These are phyloP conservation scores for Fusarium drepaniforme DNA, from an alignment of 2,329 filamentous ascomycete species.

Conservation along the genomic window DNA sequence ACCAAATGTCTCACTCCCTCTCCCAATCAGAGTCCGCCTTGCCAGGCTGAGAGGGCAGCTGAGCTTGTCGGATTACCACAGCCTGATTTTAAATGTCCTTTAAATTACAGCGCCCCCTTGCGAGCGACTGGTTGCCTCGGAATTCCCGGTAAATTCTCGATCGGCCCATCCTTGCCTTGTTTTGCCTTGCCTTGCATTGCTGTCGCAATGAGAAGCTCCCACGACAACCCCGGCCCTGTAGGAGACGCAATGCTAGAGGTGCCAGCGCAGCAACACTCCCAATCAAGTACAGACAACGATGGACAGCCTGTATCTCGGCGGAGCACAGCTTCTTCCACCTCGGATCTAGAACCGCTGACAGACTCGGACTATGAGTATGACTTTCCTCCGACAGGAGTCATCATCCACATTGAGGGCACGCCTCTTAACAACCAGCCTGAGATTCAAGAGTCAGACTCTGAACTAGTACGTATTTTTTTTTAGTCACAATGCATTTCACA, in stretches of 20 bases:
- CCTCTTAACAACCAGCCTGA: neutral
- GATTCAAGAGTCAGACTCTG: slow-evolving; percentile 6
- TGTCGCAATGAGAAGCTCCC: neutral
- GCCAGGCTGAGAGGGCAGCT: neutral
- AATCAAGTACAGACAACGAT: neutral
- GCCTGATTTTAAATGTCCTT: slow-evolving; percentile 2
- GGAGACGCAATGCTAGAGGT: neutral
- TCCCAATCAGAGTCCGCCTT: neutral
- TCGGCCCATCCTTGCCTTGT: neutral
- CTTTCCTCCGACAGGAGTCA: neutral
- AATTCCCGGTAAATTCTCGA: neutral
- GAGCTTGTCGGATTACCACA: neutral
- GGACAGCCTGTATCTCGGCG: neutral
- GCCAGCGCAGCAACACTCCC: neutral
- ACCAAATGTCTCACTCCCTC: neutral
- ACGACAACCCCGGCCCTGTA: neutral
- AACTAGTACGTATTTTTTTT: neutral
- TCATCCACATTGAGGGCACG: neutral
- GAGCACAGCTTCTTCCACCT: neutral
- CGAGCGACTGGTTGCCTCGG: slow-evolving; percentile 4
- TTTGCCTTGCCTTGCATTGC: neutral
- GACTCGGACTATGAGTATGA: slow-evolving; percentile 4
- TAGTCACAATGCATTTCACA: neutral
- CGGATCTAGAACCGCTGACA: slow-evolving; percentile 1
- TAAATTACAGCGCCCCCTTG: slow-evolving; percentile 4